These are phyloP conservation scores for Maudiozyma humilis DNA, from an alignment of 1,139 yeast species.

Conservation along the genomic window DNA sequence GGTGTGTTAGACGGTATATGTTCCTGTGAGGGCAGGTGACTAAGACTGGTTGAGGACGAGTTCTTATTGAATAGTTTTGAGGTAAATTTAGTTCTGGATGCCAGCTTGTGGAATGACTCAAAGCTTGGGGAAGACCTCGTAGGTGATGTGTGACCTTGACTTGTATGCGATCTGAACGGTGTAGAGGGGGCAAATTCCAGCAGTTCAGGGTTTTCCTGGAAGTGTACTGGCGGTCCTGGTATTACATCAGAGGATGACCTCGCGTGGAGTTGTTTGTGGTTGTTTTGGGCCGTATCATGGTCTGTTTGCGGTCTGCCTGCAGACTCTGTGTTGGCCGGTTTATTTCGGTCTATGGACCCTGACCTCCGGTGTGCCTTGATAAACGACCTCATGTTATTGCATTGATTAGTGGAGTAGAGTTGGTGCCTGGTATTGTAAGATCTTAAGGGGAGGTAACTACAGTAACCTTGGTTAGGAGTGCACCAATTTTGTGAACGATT, in stretches of 20 bases:
- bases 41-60: constrained; percentile 13
- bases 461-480: too few species aligned
- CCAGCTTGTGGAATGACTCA: constrained; percentile 27
- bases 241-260: neutral
- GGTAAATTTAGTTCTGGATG: constrained; percentile 22
- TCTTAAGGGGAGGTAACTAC: too few species aligned
- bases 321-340: neutral
- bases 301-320: neutral
- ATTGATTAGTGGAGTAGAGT: too few species aligned
- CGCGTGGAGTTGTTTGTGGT: neutral
- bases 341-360: constrained; percentile 24
- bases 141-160: constrained; percentile 7
- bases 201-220: neutral
- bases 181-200: constrained; percentile 1
- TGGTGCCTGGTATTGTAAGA: too few species aligned
- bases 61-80: constrained; percentile 26
- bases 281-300: neutral
- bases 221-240: neutral
- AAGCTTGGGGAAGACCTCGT: constrained; percentile 24
- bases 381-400: constrained; percentile 30
- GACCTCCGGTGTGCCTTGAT: constrained; percentile 33
- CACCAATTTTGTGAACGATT: too few species aligned
- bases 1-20: neutral
- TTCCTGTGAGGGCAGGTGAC: constrained; percentile 6
- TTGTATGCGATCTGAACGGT: constrained; percentile 6